These are phyloP conservation scores for Chenopodium formosanum DNA, from an alignment of 148 eudicot species.

Conservation along the genomic window DNA sequence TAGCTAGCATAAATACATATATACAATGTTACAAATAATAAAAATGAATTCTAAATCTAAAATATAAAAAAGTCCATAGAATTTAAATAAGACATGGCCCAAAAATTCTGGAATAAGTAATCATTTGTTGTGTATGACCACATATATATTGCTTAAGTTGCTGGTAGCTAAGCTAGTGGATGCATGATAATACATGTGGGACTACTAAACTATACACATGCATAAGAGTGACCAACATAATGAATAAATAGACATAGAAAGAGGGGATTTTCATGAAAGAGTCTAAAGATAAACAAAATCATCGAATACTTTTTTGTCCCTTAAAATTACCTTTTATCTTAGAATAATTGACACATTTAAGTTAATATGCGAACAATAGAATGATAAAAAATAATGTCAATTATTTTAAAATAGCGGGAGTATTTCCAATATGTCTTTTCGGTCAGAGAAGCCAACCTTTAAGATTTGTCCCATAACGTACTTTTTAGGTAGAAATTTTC, in stretches of 20 bases:
- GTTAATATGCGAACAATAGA: no score
- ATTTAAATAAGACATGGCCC: neutral
- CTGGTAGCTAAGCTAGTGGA: constrained; percentile 10
- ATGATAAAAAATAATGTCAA: accelerated
- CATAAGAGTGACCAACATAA: constrained; percentile 8
- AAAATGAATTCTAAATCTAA: no score
- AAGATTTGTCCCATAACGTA: no score
- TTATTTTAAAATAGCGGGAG: no score
- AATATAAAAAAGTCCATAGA: no score
- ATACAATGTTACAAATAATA: no score
- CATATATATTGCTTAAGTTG: neutral
- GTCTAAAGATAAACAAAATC: neutral
- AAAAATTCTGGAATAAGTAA: neutral
- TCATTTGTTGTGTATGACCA: constrained; percentile 2
- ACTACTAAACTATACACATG: constrained; percentile 12
- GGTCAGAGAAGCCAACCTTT: no score
- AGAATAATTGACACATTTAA: no score
- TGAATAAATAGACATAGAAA: neutral
- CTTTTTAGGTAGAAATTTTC: no score
- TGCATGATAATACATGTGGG: constrained; percentile 7
- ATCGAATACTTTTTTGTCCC: neutral
- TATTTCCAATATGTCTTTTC: no score
- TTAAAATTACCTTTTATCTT: no score
- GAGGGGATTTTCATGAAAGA: neutral
- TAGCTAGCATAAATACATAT: no score